Evolutionary conservation across 1,139 yeast species (phyloP).

Genomic region (Blastobotrys persicus): DNA sequence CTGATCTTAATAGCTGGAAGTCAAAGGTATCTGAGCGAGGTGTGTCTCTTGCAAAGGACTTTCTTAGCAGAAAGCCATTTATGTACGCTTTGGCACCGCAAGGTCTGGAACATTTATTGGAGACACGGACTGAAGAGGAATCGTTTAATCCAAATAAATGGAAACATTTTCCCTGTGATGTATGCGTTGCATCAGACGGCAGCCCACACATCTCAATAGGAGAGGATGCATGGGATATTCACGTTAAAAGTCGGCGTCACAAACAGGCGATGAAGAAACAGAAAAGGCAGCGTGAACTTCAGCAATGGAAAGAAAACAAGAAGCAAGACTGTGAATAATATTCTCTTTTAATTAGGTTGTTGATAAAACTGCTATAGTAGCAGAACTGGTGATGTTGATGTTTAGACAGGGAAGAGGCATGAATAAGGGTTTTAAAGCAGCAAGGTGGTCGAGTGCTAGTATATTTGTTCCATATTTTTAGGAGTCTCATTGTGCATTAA

Average conservation of each 20-base stretch:
- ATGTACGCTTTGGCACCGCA: constrained; percentile 44
- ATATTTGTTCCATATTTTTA: too few relatives aligned
- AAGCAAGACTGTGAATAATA: neutral
- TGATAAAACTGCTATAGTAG: too few relatives aligned
- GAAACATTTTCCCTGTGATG: constrained; percentile 66
- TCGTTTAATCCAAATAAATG: constrained; percentile 47
- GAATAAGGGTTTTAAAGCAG: too few relatives aligned
- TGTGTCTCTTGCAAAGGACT: constrained; percentile 45
- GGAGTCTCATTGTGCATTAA: too few relatives aligned
- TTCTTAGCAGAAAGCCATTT: constrained; percentile 32
- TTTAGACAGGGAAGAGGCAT: too few relatives aligned
- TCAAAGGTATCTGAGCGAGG: constrained; percentile 58
- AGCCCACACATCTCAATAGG: constrained; percentile 69
- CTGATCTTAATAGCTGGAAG: constrained; percentile 63
- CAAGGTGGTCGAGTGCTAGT: too few relatives aligned
- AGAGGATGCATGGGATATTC: constrained; percentile 65
- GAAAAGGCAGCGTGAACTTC: constrained; percentile 10
- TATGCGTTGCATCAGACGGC: constrained; percentile 60
- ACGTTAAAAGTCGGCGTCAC: constrained; percentile 55
- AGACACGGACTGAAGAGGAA: constrained; percentile 26
- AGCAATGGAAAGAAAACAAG: constrained; percentile 14
- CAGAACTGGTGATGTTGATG: too few relatives aligned
- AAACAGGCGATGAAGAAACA: constrained; percentile 19
- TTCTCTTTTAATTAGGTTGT: too few relatives aligned
- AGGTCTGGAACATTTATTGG: constrained; percentile 40